Base-by-base conservation (phyloP, 2,329 filamentous ascomycete species). In the Talaromyces sp. region DNA sequence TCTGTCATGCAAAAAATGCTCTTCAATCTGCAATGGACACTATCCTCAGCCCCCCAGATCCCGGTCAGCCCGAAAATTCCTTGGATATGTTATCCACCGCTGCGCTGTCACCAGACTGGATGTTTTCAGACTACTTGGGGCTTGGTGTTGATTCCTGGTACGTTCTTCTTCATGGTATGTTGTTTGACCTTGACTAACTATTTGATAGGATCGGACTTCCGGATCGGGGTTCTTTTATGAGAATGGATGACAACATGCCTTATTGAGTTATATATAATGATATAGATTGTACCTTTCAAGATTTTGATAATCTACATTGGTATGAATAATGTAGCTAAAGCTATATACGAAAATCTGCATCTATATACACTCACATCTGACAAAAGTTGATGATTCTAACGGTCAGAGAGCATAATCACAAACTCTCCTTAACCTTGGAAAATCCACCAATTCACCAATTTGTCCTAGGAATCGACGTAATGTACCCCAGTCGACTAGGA, bases 11-110 rank as follows among this genome's bases (percentile, higher is more conserved):
- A 5, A 59, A 51, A 22, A 54, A 22, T 22, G 57, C 57, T 15
- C 25, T 59, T 17, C 57, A 59, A 35, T 59, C 57, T 36, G 57
- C 57, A 41, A 59, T 59, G 57, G 57, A 59, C 43, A 59, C 57
- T 5, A 59, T 59, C 31, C 51, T 59, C n/a, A 28, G 39, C n/a
- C 57, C 51, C 11, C 37, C 51, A 15, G 33, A 22, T 51, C 36
- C 57, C 2, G 33, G 31, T 19, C 57, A 59, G 2, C 37, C 57
- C 10, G 51, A 59, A 35, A 59, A 25, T 35, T 41, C 57, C 5
- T 19, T 59, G 15, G 51, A 55, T 10, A 55, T 59, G 28, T 17
- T 56, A 15, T 41, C 51, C 22, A 21, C 43, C n/a, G 33, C 57
- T 11, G 25, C 57, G 6, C 7, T 55, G n/a, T 39, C 50, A 9